Evolutionary conservation across 1,284 basidiomycete genomes (phyloP), one percentile per base, ranked within the genome.

Genomic region (Somion occarium): DNA sequence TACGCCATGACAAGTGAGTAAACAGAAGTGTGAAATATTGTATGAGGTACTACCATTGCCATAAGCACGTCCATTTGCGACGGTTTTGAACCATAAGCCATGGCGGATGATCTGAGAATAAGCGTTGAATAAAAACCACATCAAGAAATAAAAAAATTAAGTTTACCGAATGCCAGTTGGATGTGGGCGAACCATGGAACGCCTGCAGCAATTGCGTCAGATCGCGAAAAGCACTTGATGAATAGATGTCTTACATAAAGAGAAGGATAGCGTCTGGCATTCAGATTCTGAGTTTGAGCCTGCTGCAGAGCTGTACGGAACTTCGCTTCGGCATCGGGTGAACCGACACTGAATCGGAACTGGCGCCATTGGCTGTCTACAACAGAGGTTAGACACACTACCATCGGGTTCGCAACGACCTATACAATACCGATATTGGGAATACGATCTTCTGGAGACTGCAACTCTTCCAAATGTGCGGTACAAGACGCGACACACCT

Each of bases 401-500:
- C 19, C 4, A 23, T 43, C 42, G 23, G 22, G 20, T 22, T 13
- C 5, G 42, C 19, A 23, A 23, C 5, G 22, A 23, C 19, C 15
- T 15, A 27, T 38, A 7, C 13, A 13, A 18, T 23, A 48, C 37
- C 46, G 37, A 48, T 48, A 22, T 43, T 34, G 7, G 7, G 7
- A 7, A 34, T 34, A 34, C 30, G 22, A 22, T 43, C 42, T 43
- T 64, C 44, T 18, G 64, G 63, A 2, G 69, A 61, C 2, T 69
- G 70, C n/a, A 83, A 73, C 55, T 83, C 80, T 63, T 85, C 80
- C 2, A 85, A 67, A 57, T 83, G 74, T 1, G 82, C 80, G 0
- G 81, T 83, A 59, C 81, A 84, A 13, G 83, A 85, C 0, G 79
- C 82, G 25, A 85, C 73, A 66, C 76, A 78, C 81, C 80, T 82